Evolutionary conservation across 192 early-diverging fungal genomes (phyloP), one percentile per base, ranked within the genome.

Genomic region (Obelidium mucronatum): DNA sequence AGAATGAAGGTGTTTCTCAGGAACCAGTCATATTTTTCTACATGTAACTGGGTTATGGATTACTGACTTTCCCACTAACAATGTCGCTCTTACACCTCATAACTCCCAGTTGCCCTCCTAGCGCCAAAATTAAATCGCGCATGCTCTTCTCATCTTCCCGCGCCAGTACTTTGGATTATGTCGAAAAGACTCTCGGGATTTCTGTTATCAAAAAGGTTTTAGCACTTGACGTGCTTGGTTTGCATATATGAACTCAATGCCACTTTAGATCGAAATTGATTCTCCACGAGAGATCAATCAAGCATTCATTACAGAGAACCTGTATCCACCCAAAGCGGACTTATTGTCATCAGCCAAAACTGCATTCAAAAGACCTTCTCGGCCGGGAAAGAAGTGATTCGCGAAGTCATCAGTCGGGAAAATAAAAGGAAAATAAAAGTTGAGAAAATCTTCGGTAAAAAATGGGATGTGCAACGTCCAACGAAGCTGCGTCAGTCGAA

Each of bases 71-170:
- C n/a, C n/a, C n/a, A n/a, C n/a, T n/a, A n/a, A n/a, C n/a, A n/a
- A n/a, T n/a, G n/a, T n/a, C n/a, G n/a, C n/a, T n/a, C n/a, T n/a
- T n/a, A n/a, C n/a, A n/a, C n/a, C n/a, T n/a, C n/a, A n/a, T n/a
- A n/a, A n/a, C n/a, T n/a, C n/a, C n/a, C n/a, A n/a, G n/a, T 31
- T 98, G 96, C 74, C 96, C 97, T 8, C 81, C 89, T 31, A 67
- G 80, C 6, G 91, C 92, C 62, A 94, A 93, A 79, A 91, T 98
- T 67, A 90, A 93, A 44, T 88, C 94, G 54, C 86, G 92, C n/a
- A 98, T 97, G 97, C 71, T 95, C 37, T 96, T 94, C 80, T 94
- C 94, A 11, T 88, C 94, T 0, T 92, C 89, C 55, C 87, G 91
- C 53, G 78, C 82, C 24, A 89, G 84, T 36, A 84, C 95, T 26